Base-by-base conservation (phyloP, 2,329 filamentous ascomycete species). In the Monilinia aucupariae region DNA sequence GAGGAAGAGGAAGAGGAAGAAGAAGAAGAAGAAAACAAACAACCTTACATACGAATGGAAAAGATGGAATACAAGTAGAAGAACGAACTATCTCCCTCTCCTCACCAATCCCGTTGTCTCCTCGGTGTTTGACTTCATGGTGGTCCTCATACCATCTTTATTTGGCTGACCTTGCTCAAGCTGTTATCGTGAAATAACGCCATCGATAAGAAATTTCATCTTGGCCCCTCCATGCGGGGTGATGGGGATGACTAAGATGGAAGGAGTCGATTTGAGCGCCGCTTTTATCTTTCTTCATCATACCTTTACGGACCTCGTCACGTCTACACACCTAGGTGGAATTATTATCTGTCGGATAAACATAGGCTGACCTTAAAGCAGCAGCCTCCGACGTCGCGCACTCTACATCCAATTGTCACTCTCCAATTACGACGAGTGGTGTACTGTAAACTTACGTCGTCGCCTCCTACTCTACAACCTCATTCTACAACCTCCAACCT, bases 191-290 rank as follows among this genome's bases (percentile, higher is more conserved):
- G 43, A 47, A 47, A 62, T 62, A 37, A 55, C 51, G 60, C 51
- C 51, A 62, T 56, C 51, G 60, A 62, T 62, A 62, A 62, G 60
- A 62, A 58, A 62, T 62, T 62, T 62, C 43, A 62, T 7, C 17
- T 50, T 12, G 56, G 43, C 60, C 60, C 60, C 60, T 56, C 60
- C 48, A 52, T 32, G 34, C 47, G 53, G 25, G 15, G 22, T 32
- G 39, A 47, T 45, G 39, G 37, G 34, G 52, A 43, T 25, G 41
- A 39, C 37, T 39, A 39, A 39, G 37, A 15, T 39, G 37, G 15
- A 15, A 39, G 1, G 37, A 39, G 12, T 43, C n/a, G 1, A 9
- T 43, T 10, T n/a, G 4, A 10, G n/a, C 20, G 37, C 37, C 37
- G 12, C 12, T 13, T 10, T 45, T 6, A 45, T 30, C 27, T 30